Conservation (phyloP, 768 basidiomycete genomes). For the Pleurotus sapidus region DNA sequence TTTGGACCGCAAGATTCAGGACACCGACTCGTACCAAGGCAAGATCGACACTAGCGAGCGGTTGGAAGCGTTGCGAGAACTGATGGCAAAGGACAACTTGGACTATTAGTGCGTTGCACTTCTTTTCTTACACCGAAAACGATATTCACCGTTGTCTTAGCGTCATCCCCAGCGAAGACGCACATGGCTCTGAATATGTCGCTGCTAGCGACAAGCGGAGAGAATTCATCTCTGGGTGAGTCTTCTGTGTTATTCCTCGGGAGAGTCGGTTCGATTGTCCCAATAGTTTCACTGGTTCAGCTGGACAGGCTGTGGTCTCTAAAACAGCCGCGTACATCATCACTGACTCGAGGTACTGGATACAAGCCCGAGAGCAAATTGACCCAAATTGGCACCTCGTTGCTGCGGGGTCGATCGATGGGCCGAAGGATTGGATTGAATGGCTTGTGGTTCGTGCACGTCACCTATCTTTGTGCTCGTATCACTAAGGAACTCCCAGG, state of each 20-base stretch:
- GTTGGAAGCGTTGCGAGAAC: constrained; percentile 57
- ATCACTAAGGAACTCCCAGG: constrained; percentile 14
- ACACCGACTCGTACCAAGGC: constrained; percentile 51
- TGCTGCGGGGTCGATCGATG: constrained; percentile 47
- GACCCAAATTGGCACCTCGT: constrained; percentile 76
- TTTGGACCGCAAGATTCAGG: constrained; percentile 65
- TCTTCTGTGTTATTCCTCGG: constrained; percentile 7
- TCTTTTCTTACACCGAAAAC: not conserved
- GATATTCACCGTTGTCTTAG: constrained; percentile 30
- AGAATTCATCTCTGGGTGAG: constrained; percentile 76
- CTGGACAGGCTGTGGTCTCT: constrained; percentile 72
- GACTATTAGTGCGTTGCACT: constrained; percentile 68
- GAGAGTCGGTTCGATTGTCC: constrained; percentile 44
- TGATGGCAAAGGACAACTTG: constrained; percentile 65
- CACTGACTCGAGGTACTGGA: constrained; percentile 82
- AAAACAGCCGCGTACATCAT: constrained; percentile 67
- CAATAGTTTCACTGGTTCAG: constrained; percentile 58
- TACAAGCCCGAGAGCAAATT: constrained; percentile 68
- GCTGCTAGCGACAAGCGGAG: constrained; percentile 72
- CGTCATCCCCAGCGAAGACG: constrained; percentile 75
- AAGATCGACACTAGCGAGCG: constrained; percentile 57
- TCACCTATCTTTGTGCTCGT: not conserved
- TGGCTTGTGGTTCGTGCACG: constrained; percentile 59
- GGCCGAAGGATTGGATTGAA: constrained; percentile 74
- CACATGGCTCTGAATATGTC: constrained; percentile 83